Base-by-base conservation (phyloP, 371 early-diverging fungal genomes). In the Rhizopus arrhizus region DNA sequence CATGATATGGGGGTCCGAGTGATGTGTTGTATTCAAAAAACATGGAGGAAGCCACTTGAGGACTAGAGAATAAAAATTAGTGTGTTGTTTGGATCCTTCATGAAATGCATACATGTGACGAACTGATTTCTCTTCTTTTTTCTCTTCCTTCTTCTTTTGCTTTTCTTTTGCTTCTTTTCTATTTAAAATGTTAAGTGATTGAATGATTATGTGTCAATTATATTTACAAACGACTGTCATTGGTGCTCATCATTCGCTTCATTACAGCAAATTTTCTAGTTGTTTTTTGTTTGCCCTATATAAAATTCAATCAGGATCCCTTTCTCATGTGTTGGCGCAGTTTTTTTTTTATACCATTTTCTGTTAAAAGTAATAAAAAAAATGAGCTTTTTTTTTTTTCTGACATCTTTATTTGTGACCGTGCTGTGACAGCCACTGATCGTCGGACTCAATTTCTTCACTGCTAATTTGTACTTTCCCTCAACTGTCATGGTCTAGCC, bases 1-100 rank as follows among this genome's bases (percentile, higher is more conserved):
- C 90, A 64, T 94, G 93, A 77, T 99, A 99, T 34, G 99, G 99
- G 43, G 99, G 99, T 4, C 91, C 97, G 16, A 99, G 83, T 13
- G 96, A 91, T 40, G 93, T 85, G 75, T 99, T 99, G 77, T 98
- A 92, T 65, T 92, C 86, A 87, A 98, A 99, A 83, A 97, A 99
- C 81, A 98, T 85, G 54, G 95, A 93, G 6, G 95, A 92, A 11
- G 96, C 92, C 4, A 94, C 95, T 73, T 97, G 97, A 16, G 92
- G 90, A 52, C 88, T 88, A 74, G 22, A 22, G 22, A 22, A 41
- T 43, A 22, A 33, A 62, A 22, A 56, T 35, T 51, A 32, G n/a
- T 34, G 22, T 13, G 33, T 13, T 28, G 34, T 35, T 40, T 6
- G 22, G 4, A 36, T 9, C 10, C 4, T 32, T 48, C 33, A 22